These are phyloP conservation scores for Colletotrichum navitas DNA, from an alignment of 2,329 filamentous ascomycete genomes.

Conservation along the genomic window DNA sequence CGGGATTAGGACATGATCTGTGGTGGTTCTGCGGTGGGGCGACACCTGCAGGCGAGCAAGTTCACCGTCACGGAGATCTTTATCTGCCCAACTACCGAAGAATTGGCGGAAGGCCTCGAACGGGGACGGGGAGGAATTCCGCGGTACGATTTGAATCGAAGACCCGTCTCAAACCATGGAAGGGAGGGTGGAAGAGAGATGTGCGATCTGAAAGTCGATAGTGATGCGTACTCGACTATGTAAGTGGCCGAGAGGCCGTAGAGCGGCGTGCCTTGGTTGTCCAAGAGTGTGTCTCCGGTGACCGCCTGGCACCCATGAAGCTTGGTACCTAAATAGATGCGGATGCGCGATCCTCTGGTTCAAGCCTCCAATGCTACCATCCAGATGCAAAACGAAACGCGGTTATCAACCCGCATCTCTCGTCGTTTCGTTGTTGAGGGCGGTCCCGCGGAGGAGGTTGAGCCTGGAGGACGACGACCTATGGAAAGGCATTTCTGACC, in stretches of 20 bases:
- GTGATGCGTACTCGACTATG: not conserved
- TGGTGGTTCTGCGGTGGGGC: not conserved
- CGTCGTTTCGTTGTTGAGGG: not conserved
- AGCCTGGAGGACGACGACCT: not conserved
- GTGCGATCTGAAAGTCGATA: not conserved
- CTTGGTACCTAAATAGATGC: not conserved
- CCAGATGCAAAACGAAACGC: not conserved
- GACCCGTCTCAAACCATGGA: not conserved
- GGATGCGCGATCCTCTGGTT: not conserved
- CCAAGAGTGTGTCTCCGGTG: not conserved
- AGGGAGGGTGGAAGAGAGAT: not conserved
- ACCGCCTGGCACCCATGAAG: not conserved
- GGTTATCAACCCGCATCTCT: not conserved
- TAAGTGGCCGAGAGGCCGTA: not conserved
- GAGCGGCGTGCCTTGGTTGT: not conserved
- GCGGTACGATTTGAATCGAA: not conserved
- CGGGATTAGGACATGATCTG: slow-evolving; percentile 6
- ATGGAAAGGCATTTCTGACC: not conserved
- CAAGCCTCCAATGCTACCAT: not conserved
- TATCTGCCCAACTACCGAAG: slow-evolving; percentile 1
- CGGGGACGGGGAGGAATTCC: not conserved
- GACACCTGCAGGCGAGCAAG: not conserved
- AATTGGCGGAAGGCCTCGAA: not conserved
- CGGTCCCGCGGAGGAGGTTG: not conserved
- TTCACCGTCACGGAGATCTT: not conserved